Percentiles rank a stretch among this genome's conserved stretches.
Conservation (phyloP, 306 rosid species). For the Trichosanthes cucumerina region DNA sequence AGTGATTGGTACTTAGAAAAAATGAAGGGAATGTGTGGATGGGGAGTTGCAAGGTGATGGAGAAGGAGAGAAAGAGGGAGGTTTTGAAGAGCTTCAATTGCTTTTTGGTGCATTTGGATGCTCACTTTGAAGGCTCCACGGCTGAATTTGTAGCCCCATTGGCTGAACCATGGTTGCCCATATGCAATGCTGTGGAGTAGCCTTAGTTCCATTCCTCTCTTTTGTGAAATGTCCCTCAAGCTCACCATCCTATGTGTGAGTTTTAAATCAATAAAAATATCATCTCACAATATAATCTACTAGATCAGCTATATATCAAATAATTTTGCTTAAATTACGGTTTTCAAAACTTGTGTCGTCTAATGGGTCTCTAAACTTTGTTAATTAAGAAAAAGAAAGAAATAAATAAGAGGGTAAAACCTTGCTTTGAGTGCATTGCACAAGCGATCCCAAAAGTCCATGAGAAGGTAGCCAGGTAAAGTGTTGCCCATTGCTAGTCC, state of each 20-base stretch:
- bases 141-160: conserved; percentile 75
- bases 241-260: conserved; percentile 53
- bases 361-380: too few species aligned
- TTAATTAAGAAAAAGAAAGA: too few species aligned
- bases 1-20: conserved; percentile 61
- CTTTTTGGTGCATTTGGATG: background rate
- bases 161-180: conserved; percentile 63
- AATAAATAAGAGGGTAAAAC: conserved; percentile 15
- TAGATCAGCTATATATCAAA: too few species aligned
- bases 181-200: conserved; percentile 61
- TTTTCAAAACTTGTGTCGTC: too few species aligned
- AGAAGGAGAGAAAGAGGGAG: conserved; percentile 17
- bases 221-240: conserved; percentile 46
- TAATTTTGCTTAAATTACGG: too few species aligned
- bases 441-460: conserved; percentile 79
- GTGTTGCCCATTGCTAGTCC: conserved; percentile 67
- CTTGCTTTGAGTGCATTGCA: conserved; percentile 59
- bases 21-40: conserved; percentile 41
- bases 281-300: too few species aligned
- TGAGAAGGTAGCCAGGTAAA: conserved; percentile 41
- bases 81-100: background rate
- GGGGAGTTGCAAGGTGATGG: conserved; percentile 30
- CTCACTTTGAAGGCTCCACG: conserved; percentile 33
- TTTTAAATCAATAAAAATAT: too few species aligned
- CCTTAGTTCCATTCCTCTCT: conserved; percentile 66